phyloP scores from a whole-genome alignment of 805 yeast genomes.

The Saturnispora silvae region DNA sequence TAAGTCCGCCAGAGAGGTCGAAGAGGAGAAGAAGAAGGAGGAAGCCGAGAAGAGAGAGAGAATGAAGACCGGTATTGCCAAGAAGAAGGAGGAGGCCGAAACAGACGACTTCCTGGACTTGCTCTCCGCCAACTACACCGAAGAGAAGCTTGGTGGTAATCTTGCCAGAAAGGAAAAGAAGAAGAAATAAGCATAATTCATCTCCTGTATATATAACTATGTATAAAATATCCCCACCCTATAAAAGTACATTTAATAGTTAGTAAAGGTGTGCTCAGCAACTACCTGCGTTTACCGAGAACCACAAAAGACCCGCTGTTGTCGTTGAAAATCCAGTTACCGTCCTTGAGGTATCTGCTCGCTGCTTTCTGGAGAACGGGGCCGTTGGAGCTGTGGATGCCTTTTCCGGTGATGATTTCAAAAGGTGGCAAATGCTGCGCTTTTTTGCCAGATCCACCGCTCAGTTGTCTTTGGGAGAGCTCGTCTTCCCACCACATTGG shows the following conservation, averaged over 20 bases:
- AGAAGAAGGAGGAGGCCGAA: slow-evolving; percentile 17
- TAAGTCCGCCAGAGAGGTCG: slow-evolving; percentile 23
- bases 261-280: not conserved
- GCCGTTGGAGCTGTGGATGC: slow-evolving; percentile 52
- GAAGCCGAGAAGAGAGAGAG: slow-evolving; percentile 23
- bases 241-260: not conserved
- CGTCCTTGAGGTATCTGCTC: slow-evolving; percentile 26
- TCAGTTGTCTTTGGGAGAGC: slow-evolving; percentile 29
- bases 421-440: slow-evolving; percentile 36
- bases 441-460: slow-evolving; percentile 28
- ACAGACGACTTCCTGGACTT: slow-evolving; percentile 41
- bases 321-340: slow-evolving; percentile 38
- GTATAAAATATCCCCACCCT: too few species aligned
- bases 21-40: slow-evolving; percentile 16
- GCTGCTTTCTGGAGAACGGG: slow-evolving; percentile 39
- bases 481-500: slow-evolving; percentile 59
- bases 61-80: slow-evolving; percentile 21
- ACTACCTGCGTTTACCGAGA: slow-evolving; percentile 27
- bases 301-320: slow-evolving; percentile 33
- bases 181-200: slow-evolving; percentile 13
- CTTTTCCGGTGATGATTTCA: slow-evolving; percentile 54
- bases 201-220: not conserved
- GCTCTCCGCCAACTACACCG: slow-evolving; percentile 37
- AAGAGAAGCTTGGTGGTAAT: slow-evolving; percentile 28
- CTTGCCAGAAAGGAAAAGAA: slow-evolving; percentile 24